These are phyloP conservation scores for Triticum urartu DNA, from an alignment of 176 grass and related monocot genomes.

Conservation along the genomic window DNA sequence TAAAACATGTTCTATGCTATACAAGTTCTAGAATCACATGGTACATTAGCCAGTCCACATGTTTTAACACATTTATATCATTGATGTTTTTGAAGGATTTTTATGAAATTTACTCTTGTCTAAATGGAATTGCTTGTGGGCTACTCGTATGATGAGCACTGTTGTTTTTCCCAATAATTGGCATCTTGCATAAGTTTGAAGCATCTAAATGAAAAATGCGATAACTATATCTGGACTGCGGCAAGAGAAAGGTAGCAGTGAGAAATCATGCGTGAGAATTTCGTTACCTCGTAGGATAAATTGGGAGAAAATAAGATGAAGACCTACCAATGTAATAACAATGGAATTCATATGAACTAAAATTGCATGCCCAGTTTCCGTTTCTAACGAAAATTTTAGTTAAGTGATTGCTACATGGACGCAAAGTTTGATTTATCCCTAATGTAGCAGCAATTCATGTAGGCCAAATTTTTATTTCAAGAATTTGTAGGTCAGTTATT, in stretches of 20 bases:
- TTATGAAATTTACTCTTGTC: not conserved
- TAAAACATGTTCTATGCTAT: not conserved
- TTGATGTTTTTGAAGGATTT: slow-evolving; percentile 1
- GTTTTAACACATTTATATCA: not conserved
- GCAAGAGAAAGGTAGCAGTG: not conserved
- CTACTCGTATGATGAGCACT: not conserved
- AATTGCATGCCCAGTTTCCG: too few relatives aligned
- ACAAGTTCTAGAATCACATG: not conserved
- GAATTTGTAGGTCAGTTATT: not conserved
- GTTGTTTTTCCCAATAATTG: not conserved
- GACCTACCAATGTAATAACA: not conserved
- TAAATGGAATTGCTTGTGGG: not conserved
- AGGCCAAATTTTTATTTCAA: not conserved
- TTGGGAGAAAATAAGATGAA: not conserved
- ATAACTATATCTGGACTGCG: slow-evolving; percentile 2
- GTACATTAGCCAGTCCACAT: not conserved
- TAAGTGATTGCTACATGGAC: not conserved
- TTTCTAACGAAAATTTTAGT: not conserved
- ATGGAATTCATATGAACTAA: not conserved
- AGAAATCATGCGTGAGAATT: not conserved
- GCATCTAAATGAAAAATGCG: slow-evolving; percentile 5
- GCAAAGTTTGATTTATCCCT: not conserved
- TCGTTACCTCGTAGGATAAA: not conserved
- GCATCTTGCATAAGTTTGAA: slow-evolving; percentile 1
- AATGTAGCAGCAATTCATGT: not conserved